phyloP scores from a whole-genome alignment of 192 early-diverging fungal species.

The Backusella tuberculispora region DNA sequence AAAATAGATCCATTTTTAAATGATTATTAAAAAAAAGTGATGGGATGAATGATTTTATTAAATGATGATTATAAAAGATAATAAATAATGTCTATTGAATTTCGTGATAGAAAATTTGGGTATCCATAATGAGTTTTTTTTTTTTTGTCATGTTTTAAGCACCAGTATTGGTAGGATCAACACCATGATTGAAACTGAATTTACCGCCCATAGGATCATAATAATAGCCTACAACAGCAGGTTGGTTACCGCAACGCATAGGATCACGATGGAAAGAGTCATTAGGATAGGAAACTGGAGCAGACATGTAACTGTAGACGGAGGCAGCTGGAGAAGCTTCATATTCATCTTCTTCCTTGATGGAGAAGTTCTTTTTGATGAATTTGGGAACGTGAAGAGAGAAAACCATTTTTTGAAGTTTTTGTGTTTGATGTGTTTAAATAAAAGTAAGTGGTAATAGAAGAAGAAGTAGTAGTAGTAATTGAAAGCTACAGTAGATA shows the following conservation, averaged over 20 bases:
- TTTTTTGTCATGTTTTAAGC: slow-evolving; percentile 16
- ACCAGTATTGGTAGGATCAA: slow-evolving; percentile 36
- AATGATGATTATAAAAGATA: neutral
- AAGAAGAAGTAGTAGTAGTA: neutral
- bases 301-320: neutral
- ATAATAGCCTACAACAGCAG: slow-evolving; percentile 34
- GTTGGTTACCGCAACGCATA: slow-evolving; percentile 29
- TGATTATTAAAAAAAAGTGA: neutral
- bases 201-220: slow-evolving; percentile 39
- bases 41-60: neutral
- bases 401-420: slow-evolving; percentile 8
- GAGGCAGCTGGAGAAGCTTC: slow-evolving; percentile 13
- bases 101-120: neutral
- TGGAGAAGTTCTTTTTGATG: slow-evolving; percentile 14
- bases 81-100: neutral
- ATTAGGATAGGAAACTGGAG: neutral
- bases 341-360: slow-evolving; percentile 11
- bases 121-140: slow-evolving; percentile 6
- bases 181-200: slow-evolving; percentile 7
- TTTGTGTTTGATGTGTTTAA: neutral
- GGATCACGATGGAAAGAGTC: slow-evolving; percentile 29
- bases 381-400: slow-evolving; percentile 17
- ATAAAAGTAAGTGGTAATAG: too few relatives aligned
- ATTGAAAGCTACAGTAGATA: neutral
- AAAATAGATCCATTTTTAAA: neutral